phyloP scores from a whole-genome alignment of 768 basidiomycete species.

The Lyophyllum atratum region DNA sequence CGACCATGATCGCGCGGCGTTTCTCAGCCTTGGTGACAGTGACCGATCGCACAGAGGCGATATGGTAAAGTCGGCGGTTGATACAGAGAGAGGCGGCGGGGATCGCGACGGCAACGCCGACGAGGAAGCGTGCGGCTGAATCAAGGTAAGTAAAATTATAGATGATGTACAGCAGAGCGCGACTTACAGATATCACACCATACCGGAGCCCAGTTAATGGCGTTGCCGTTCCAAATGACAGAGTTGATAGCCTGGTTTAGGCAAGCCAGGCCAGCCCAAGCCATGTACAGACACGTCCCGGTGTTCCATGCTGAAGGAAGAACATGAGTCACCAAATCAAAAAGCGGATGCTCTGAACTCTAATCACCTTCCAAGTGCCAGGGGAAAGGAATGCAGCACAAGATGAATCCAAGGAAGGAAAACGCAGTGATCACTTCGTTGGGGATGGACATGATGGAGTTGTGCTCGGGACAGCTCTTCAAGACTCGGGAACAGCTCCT shows the following conservation, averaged over 20 bases:
- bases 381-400: slow-evolving; percentile 59
- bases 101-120: slow-evolving; percentile 46
- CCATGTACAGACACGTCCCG: slow-evolving; percentile 70
- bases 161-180: background rate
- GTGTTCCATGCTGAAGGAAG: slow-evolving; percentile 18
- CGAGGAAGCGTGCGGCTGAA: slow-evolving; percentile 49
- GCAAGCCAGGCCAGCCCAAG: slow-evolving; percentile 62
- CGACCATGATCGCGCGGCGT: slow-evolving; percentile 50
- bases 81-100: slow-evolving; percentile 59
- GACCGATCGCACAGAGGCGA: slow-evolving; percentile 53
- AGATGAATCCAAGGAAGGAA: slow-evolving; percentile 59
- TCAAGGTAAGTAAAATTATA: background rate
- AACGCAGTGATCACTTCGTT: slow-evolving; percentile 49
- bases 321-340: background rate
- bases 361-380: slow-evolving; percentile 65
- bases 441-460: slow-evolving; percentile 32
- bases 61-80: slow-evolving; percentile 65
- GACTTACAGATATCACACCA: slow-evolving; percentile 67
- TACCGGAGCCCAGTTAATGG: slow-evolving; percentile 52
- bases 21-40: slow-evolving; percentile 49
- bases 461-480: slow-evolving; percentile 15
- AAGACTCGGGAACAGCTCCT: slow-evolving; percentile 20
- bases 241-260: slow-evolving; percentile 67
- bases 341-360: background rate
- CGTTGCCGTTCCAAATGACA: slow-evolving; percentile 67